phyloP scores from a whole-genome alignment of 106 monocot species.

The Apostasia shenzhenica region DNA sequence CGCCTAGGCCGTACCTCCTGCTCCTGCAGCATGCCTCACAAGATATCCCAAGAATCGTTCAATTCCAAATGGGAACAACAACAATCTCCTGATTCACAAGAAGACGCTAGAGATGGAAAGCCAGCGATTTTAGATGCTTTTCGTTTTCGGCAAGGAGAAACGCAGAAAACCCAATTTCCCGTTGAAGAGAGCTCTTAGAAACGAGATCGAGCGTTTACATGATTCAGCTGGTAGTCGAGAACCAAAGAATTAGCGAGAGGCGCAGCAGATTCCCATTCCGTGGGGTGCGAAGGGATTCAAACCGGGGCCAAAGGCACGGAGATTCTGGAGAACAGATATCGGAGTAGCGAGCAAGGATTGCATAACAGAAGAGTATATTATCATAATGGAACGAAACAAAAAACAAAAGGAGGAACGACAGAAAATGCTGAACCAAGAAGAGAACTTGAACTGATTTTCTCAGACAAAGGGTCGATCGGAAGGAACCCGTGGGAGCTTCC shows the following conservation, averaged over 20 bases:
- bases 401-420: neutral
- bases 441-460: neutral
- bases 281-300: constrained; percentile 74
- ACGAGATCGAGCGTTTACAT: constrained; percentile 27
- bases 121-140: neutral
- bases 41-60: neutral
- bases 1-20: constrained; percentile 9
- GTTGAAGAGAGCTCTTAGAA: neutral
- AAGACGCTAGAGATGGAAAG: neutral
- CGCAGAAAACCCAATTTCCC: neutral
- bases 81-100: neutral
- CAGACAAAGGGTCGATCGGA: neutral
- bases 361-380: constrained; percentile 1
- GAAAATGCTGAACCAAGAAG: neutral
- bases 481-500: neutral
- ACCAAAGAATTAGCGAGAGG: constrained; percentile 32
- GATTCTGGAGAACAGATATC: constrained; percentile 23
- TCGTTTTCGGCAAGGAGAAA: neutral
- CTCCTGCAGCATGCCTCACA: constrained; percentile 24
- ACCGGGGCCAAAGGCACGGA: constrained; percentile 69
- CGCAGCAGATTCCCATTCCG: constrained; percentile 54
- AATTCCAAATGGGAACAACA: neutral
- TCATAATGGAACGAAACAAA: constrained; percentile 9
- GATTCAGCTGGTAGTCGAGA: neutral
- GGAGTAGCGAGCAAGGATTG: constrained; percentile 1